Conservation (phyloP, 2,329 filamentous ascomycete species). For the Fusarium cyanostomum region DNA sequence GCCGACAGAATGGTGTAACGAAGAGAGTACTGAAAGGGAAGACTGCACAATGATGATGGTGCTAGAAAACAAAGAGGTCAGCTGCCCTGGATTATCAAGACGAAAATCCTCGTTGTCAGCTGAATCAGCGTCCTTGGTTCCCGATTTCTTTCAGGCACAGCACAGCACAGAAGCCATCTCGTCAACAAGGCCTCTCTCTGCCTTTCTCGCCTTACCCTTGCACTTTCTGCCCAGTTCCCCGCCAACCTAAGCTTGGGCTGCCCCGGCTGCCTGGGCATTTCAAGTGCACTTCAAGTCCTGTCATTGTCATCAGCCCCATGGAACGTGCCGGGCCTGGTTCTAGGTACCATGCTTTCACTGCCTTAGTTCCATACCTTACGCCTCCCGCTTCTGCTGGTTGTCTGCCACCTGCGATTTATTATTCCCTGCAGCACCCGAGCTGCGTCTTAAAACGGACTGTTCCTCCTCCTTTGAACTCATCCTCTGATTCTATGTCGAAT, state of each 20-base stretch:
- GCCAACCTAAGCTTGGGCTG: conserved; percentile 16
- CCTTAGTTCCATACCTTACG: not conserved
- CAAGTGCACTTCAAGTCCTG: conserved; percentile 13
- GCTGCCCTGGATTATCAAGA: conserved; percentile 15
- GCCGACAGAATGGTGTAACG: not conserved
- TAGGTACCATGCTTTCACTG: conserved; percentile 3
- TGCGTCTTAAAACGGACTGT: not conserved
- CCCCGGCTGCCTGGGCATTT: conserved; percentile 16
- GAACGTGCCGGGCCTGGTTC: conserved; percentile 13
- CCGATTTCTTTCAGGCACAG: conserved; percentile 32
- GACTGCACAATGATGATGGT: conserved; percentile 6
- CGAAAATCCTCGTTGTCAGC: conserved; percentile 6
- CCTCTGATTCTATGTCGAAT: conserved; percentile 10
- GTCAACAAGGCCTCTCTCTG: not conserved
- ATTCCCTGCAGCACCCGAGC: not conserved
- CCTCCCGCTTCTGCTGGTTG: not conserved
- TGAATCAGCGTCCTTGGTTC: not conserved
- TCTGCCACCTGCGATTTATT: conserved; percentile 11
- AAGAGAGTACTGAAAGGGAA: conserved; percentile 1
- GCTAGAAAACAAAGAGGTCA: conserved; percentile 18
- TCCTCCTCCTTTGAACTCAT: not conserved
- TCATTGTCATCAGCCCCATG: conserved; percentile 37
- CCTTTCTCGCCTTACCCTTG: conserved; percentile 9
- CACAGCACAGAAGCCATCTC: not conserved
- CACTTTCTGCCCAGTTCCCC: conserved; percentile 30